Percentiles rank a stretch among this genome's conserved stretches.
These are phyloP conservation scores for Scedosporium dehoogii DNA, from an alignment of 2,329 filamentous ascomycete species.

Conservation along the genomic window DNA sequence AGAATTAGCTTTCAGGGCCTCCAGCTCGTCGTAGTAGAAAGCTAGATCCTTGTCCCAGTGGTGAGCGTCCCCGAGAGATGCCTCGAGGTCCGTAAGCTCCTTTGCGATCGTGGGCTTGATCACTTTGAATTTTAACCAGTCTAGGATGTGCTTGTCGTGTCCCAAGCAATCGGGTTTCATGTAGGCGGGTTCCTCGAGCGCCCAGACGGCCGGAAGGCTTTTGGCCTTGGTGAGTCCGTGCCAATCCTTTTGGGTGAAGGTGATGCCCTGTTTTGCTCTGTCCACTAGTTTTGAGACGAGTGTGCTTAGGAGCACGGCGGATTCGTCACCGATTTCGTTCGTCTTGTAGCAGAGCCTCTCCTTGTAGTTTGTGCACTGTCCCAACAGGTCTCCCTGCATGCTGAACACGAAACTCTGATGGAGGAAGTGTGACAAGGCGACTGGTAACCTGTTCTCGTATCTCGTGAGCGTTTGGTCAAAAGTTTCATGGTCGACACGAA, in stretches of 20 bases:
- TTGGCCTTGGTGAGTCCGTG: slow-evolving; percentile 5
- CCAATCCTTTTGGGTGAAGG: slow-evolving; percentile 36
- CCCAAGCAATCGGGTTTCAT: slow-evolving; percentile 21
- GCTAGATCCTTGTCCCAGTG: slow-evolving; percentile 28
- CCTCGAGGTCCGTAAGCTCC: slow-evolving; percentile 24
- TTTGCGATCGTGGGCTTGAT: slow-evolving; percentile 30
- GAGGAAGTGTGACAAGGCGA: slow-evolving; percentile 34
- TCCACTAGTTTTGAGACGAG: slow-evolving; percentile 47
- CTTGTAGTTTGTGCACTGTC: slow-evolving; percentile 54
- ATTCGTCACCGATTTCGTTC: slow-evolving; percentile 33
- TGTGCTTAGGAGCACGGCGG: slow-evolving; percentile 38
- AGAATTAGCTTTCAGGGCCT: slow-evolving; percentile 17
- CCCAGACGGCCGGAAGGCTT: not conserved
- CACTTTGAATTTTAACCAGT: slow-evolving; percentile 49
- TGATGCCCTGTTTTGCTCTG: slow-evolving; percentile 42
- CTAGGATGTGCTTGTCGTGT: slow-evolving; percentile 41
- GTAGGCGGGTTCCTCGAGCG: slow-evolving; percentile 32
- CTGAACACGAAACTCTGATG: slow-evolving; percentile 46
- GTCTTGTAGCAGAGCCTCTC: slow-evolving; percentile 52
- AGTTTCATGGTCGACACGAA: slow-evolving; percentile 33
- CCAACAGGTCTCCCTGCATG: slow-evolving; percentile 46
- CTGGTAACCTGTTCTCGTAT: slow-evolving; percentile 17
- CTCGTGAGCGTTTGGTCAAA: not conserved
- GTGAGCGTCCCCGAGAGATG: slow-evolving; percentile 11
- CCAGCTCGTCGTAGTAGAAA: slow-evolving; percentile 22